These are phyloP conservation scores for Cyanodermella asteris DNA, from an alignment of 2,329 filamentous ascomycete species.

Conservation along the genomic window DNA sequence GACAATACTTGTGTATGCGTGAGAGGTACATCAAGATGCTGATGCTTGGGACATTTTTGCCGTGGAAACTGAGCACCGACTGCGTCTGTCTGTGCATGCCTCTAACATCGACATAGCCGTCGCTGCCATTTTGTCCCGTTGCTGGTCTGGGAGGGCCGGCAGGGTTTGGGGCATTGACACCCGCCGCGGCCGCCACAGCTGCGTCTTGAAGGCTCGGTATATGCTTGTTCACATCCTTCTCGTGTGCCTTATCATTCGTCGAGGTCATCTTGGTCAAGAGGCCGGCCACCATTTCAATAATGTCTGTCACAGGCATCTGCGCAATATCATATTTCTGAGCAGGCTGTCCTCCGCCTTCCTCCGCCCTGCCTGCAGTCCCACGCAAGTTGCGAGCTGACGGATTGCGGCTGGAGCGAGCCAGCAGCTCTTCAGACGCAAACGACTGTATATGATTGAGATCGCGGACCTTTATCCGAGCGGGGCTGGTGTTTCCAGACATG, in stretches of 20 bases:
- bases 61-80: conserved; percentile 82
- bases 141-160: conserved; percentile 36
- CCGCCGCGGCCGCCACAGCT: too few species aligned
- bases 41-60: conserved; percentile 93
- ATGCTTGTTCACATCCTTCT: conserved; percentile 63
- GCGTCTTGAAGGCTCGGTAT: too few species aligned
- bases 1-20: conserved; percentile 96
- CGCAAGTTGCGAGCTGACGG: conserved; percentile 24
- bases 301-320: conserved; percentile 86
- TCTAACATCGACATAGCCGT: too few species aligned
- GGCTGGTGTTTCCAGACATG: conserved; percentile 23
- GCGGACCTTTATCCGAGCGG: conserved; percentile 52
- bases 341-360: conserved; percentile 28
- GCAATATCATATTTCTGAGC: conserved; percentile 84
- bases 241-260: conserved; percentile 86
- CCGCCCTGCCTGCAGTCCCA: conserved; percentile 21
- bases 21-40: conserved; percentile 90
- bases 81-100: conserved; percentile 41
- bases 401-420: conserved; percentile 31
- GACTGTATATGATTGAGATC: conserved; percentile 81
- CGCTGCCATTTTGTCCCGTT: too few species aligned
- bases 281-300: conserved; percentile 97
- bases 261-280: conserved; percentile 92
- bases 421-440: conserved; percentile 58
- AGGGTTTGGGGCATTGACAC: too few species aligned